Conservation (phyloP, 108 stramenopile species). For the Nitzschia sp. region DNA sequence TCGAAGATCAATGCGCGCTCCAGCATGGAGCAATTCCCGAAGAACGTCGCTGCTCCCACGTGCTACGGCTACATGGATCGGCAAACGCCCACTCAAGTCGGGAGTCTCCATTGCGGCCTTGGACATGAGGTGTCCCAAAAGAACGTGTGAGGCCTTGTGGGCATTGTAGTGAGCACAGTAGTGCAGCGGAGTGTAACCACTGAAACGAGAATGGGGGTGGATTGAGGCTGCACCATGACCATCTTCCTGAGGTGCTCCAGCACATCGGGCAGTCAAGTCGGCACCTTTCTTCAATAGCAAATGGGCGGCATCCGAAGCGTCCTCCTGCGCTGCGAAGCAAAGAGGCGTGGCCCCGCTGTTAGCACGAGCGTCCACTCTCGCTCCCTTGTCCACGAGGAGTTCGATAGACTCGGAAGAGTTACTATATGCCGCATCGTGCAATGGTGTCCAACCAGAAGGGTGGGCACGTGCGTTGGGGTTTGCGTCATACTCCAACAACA, state of each 20-base stretch:
- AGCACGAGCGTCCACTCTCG: conserved; percentile 72
- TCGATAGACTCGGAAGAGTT: conserved; percentile 70
- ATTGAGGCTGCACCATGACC: conserved; percentile 39
- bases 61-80: conserved; percentile 86
- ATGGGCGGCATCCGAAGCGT: conserved; percentile 54
- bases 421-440: conserved; percentile 86
- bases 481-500: conserved; percentile 62
- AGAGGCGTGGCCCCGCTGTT: conserved; percentile 86
- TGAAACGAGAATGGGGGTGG: conserved; percentile 75
- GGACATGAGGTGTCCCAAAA: conserved; percentile 48
- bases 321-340: conserved; percentile 88
- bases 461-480: conserved; percentile 79
- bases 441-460: conserved; percentile 87
- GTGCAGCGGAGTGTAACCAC: conserved; percentile 84
- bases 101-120: conserved; percentile 67
- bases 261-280: conserved; percentile 71
- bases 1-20: conserved; percentile 70
- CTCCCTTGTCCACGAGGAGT: conserved; percentile 70
- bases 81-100: conserved; percentile 79
- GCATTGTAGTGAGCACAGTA: conserved; percentile 91
- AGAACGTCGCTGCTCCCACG: conserved; percentile 83
- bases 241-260: conserved; percentile 46
- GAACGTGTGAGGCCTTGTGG: conserved; percentile 57
- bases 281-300: conserved; percentile 72
- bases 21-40: conserved; percentile 71